Conservation (phyloP, 2,329 filamentous ascomycete species). For the Pleomassaria siparia region DNA sequence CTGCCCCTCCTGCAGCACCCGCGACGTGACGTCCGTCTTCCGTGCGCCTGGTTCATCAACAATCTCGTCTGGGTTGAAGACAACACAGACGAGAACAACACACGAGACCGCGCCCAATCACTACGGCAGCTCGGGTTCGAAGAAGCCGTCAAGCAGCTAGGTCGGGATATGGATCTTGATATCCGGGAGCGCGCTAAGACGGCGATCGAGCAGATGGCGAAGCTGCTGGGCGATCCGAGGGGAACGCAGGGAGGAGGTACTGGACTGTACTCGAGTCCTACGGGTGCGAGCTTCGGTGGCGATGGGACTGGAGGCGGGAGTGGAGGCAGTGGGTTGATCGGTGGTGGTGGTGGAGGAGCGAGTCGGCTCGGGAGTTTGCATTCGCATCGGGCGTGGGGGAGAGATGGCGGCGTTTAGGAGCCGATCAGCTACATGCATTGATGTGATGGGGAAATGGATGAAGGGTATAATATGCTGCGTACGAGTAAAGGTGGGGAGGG, state of each 20-base stretch:
- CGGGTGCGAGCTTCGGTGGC: neutral
- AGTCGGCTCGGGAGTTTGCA: slow-evolving; percentile 17
- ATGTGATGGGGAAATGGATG: neutral
- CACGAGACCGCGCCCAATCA: slow-evolving; percentile 66
- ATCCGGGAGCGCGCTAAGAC: slow-evolving; percentile 82
- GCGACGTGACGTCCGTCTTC: slow-evolving; percentile 71
- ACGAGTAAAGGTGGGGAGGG: neutral
- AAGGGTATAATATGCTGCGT: neutral
- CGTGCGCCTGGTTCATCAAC: slow-evolving; percentile 79
- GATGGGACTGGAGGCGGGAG: slow-evolving; percentile 4
- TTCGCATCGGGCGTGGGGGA: slow-evolving; percentile 8
- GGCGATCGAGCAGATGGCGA: slow-evolving; percentile 63
- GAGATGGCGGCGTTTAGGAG: slow-evolving; percentile 1
- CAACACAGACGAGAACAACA: slow-evolving; percentile 64
- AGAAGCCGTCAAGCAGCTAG: slow-evolving; percentile 62
- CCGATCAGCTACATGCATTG: neutral
- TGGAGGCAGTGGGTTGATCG: slow-evolving; percentile 5
- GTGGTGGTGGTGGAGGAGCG: slow-evolving; percentile 4
- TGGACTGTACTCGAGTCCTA: slow-evolving; percentile 5
- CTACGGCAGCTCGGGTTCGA: slow-evolving; percentile 73
- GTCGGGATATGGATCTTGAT: slow-evolving; percentile 72
- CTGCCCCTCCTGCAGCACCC: slow-evolving; percentile 73
- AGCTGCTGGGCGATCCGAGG: slow-evolving; percentile 20
- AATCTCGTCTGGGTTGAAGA: slow-evolving; percentile 87
- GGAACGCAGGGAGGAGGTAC: slow-evolving; percentile 3